These are phyloP conservation scores for Podospora tetraspora DNA, from an alignment of 495 filamentous ascomycete species.

Conservation along the genomic window DNA sequence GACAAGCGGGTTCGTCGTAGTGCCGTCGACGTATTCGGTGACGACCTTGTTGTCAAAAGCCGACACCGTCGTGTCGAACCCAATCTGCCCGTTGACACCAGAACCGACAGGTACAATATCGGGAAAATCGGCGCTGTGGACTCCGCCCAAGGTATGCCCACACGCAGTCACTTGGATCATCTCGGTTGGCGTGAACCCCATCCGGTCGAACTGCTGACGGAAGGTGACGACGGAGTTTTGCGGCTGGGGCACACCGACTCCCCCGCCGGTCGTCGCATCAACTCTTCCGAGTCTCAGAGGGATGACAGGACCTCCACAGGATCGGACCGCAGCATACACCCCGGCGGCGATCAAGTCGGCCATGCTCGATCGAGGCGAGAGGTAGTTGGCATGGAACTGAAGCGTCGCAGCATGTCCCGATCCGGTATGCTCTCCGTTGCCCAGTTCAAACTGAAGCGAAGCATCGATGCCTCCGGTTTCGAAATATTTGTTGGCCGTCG, in stretches of 20 bases:
- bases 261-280: constrained; percentile 49
- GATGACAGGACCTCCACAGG: constrained; percentile 54
- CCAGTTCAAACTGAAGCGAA: constrained; percentile 55
- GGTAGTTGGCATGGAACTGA: constrained; percentile 49
- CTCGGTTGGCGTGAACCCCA: constrained; percentile 51
- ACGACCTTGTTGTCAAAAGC: constrained; percentile 52
- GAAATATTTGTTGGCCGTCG: constrained; percentile 46
- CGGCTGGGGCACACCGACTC: constrained; percentile 52
- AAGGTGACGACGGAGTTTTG: constrained; percentile 50
- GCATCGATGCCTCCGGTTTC: constrained; percentile 54
- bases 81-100: constrained; percentile 39
- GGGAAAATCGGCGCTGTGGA: constrained; percentile 52
- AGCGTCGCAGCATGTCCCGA: constrained; percentile 54
- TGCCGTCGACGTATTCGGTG: constrained; percentile 52
- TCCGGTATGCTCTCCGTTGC: constrained; percentile 53
- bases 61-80: constrained; percentile 41
- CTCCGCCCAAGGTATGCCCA: constrained; percentile 57
- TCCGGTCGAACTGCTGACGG: constrained; percentile 49
- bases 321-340: constrained; percentile 51
- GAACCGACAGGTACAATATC: constrained; percentile 45
- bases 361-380: constrained; percentile 44
- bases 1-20: constrained; percentile 49
- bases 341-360: constrained; percentile 58
- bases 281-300: constrained; percentile 50
- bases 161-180: constrained; percentile 60